These are phyloP conservation scores for Pleurotus eryngii DNA, from an alignment of 768 basidiomycete genomes.

Conservation along the genomic window DNA sequence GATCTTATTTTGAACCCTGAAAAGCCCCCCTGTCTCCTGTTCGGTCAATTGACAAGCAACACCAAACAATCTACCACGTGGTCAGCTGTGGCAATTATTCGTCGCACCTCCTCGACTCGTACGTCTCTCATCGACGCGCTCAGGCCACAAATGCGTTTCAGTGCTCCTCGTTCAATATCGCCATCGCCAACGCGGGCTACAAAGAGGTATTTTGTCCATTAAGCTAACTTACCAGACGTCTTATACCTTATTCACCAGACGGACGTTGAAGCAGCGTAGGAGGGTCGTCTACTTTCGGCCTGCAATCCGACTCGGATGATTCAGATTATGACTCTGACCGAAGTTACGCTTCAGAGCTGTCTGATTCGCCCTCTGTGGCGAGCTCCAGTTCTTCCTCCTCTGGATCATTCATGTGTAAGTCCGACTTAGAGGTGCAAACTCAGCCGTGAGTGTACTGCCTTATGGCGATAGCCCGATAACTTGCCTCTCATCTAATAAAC, in stretches of 20 bases:
- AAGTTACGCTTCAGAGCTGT: slow-evolving; percentile 23
- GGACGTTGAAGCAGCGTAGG: slow-evolving; percentile 19
- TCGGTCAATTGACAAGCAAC: neutral
- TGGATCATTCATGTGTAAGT: slow-evolving; percentile 38
- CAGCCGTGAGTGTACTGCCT: slow-evolving; percentile 30
- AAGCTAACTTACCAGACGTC: neutral
- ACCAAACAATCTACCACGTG: neutral
- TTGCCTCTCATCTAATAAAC: neutral
- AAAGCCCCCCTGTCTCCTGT: neutral
- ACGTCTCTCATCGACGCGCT: too few species aligned
- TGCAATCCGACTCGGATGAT: slow-evolving; percentile 43
- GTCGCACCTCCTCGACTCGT: too few species aligned
- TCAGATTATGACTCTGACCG: slow-evolving; percentile 31
- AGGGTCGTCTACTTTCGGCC: slow-evolving; percentile 51
- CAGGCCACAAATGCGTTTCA: slow-evolving; percentile 43
- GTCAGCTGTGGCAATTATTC: neutral
- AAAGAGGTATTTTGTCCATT: neutral
- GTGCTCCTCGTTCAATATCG: slow-evolving; percentile 48
- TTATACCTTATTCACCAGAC: neutral
- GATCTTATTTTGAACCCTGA: neutral
- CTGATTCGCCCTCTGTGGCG: slow-evolving; percentile 14
- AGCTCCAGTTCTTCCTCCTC: slow-evolving; percentile 22
- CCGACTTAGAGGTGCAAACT: slow-evolving; percentile 37
- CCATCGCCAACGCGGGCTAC: slow-evolving; percentile 33
- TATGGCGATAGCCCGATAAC: neutral